Evolutionary conservation across 2,329 filamentous ascomycete species (phyloP).

Genomic region (Pestalotiopsis sp.): DNA sequence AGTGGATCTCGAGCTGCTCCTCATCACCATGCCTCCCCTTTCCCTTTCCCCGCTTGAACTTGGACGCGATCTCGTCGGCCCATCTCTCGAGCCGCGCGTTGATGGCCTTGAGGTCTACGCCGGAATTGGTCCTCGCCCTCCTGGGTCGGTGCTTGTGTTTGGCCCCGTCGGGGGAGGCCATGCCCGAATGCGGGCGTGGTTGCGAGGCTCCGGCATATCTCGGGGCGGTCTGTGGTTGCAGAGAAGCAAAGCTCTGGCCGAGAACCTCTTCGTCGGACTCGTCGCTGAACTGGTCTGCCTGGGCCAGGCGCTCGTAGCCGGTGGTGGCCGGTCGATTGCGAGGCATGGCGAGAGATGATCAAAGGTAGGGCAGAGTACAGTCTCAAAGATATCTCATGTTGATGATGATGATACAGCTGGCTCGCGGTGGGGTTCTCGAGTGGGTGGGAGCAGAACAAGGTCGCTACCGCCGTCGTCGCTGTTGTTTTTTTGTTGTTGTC

Average conservation of each 20-base stretch:
- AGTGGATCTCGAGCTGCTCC: slow-evolving; percentile 90
- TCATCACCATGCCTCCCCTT: slow-evolving; percentile 75
- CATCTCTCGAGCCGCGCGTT: slow-evolving; percentile 93
- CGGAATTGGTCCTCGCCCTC: slow-evolving; percentile 67
- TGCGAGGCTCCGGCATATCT: slow-evolving; percentile 68
- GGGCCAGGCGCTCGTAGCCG: slow-evolving; percentile 82
- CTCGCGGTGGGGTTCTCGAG: neutral
- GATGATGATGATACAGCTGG: neutral
- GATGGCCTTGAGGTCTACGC: slow-evolving; percentile 97
- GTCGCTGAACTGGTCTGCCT: slow-evolving; percentile 76
- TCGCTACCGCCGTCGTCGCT: neutral
- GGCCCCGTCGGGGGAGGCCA: slow-evolving; percentile 55
- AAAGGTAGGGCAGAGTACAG: neutral
- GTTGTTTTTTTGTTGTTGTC: neutral
- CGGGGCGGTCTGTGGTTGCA: slow-evolving; percentile 57
- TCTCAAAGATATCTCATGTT: neutral
- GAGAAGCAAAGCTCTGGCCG: slow-evolving; percentile 52
- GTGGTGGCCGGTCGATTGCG: slow-evolving; percentile 72
- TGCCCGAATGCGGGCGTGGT: slow-evolving; percentile 61
- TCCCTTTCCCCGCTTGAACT: slow-evolving; percentile 85
- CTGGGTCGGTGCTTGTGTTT: slow-evolving; percentile 50
- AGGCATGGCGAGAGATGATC: slow-evolving; percentile 56
- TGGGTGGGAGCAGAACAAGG: neutral
- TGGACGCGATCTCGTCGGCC: slow-evolving; percentile 97
- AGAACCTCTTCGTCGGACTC: slow-evolving; percentile 70